These are phyloP conservation scores for Fusarium sp. DNA, from an alignment of 2,329 filamentous ascomycete species.

Conservation along the genomic window DNA sequence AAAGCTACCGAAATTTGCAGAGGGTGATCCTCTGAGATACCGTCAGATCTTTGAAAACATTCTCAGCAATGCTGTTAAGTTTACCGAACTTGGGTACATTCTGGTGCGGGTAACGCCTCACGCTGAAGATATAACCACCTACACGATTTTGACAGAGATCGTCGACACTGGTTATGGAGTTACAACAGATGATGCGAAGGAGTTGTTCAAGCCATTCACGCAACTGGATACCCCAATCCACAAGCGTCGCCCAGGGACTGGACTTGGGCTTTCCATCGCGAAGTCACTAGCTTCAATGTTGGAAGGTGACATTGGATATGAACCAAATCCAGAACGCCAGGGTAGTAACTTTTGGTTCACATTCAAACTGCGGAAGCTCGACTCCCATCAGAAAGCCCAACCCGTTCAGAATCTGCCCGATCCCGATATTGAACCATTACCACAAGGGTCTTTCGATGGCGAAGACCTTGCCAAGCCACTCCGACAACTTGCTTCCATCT, in stretches of 20 bases:
- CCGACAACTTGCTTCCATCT: background rate
- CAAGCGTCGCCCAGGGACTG: slow-evolving; percentile 6
- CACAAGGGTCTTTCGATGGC: background rate
- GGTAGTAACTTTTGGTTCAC: slow-evolving; percentile 14
- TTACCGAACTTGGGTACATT: slow-evolving; percentile 6
- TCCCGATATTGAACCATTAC: rapidly evolving
- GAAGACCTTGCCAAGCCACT: background rate
- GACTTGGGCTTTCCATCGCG: slow-evolving; percentile 3
- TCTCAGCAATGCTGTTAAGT: background rate
- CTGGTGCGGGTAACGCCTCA: background rate
- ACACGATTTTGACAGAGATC: background rate
- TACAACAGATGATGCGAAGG: background rate
- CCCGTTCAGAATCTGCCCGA: rapidly evolving
- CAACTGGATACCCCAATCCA: slow-evolving; percentile 2
- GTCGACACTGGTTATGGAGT: slow-evolving; percentile 1
- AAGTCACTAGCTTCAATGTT: background rate
- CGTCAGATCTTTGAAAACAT: slow-evolving; percentile 4
- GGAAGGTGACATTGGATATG: background rate
- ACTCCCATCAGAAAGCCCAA: background rate
- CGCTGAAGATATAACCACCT: background rate
- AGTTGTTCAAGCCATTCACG: slow-evolving; percentile 4
- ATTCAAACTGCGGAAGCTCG: background rate
- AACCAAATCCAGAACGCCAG: background rate
- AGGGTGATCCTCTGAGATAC: background rate
- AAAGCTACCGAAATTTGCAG: background rate